Evolutionary conservation across 805 yeast genomes (phyloP).

Genomic region (Wickerhamomyces canadensis): DNA sequence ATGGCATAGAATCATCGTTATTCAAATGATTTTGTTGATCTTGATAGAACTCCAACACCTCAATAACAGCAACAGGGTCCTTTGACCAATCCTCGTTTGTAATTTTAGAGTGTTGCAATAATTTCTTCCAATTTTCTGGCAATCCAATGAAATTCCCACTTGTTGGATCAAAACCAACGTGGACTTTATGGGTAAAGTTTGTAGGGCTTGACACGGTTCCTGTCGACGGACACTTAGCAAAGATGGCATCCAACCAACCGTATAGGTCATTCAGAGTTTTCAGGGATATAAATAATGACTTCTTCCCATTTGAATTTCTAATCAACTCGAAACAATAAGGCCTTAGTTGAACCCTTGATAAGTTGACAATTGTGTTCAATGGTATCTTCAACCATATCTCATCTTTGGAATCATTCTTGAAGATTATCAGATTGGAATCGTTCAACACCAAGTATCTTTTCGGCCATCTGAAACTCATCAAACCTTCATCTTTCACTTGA

Average conservation of each 20-base stretch:
- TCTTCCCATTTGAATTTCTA: slow-evolving; percentile 31
- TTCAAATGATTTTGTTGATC: slow-evolving; percentile 26
- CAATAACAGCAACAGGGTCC: slow-evolving; percentile 93
- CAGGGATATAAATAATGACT: slow-evolving; percentile 67
- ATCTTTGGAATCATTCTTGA: slow-evolving; percentile 53
- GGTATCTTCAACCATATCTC: slow-evolving; percentile 50
- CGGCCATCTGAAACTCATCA: slow-evolving; percentile 88
- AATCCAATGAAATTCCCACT: slow-evolving; percentile 86
- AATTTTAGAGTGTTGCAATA: slow-evolving; percentile 81
- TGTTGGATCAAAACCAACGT: slow-evolving; percentile 81
- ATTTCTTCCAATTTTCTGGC: slow-evolving; percentile 89
- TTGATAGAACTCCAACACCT: slow-evolving; percentile 76
- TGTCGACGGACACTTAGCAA: slow-evolving; percentile 62
- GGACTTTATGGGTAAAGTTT: slow-evolving; percentile 90
- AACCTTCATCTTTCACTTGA: slow-evolving; percentile 86
- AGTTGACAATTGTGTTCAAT: slow-evolving; percentile 52
- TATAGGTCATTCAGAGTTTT: slow-evolving; percentile 76
- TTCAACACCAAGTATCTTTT: slow-evolving; percentile 75
- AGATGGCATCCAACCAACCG: slow-evolving; percentile 88
- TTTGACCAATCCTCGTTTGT: slow-evolving; percentile 88
- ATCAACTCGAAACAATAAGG: slow-evolving; percentile 80
- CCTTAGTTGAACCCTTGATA: slow-evolving; percentile 63
- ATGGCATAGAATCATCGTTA: slow-evolving; percentile 1
- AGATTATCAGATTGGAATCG: slow-evolving; percentile 70
- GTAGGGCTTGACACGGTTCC: slow-evolving; percentile 83